Conservation (phyloP, 345 rosid genomes). For the Atalantia buxifolia region DNA sequence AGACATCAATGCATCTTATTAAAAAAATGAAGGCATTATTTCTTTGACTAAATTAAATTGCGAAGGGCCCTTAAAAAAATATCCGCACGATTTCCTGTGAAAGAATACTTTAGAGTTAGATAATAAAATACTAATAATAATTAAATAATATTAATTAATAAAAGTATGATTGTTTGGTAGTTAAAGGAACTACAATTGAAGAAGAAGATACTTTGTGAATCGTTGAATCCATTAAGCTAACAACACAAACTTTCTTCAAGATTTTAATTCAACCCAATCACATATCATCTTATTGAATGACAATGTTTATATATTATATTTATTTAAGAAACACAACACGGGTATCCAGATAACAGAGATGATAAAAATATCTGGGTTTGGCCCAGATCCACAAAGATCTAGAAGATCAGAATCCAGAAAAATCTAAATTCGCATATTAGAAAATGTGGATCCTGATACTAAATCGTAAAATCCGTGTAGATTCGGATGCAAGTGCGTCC, state of each 20-base stretch:
- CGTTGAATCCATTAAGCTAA: conserved; percentile 16
- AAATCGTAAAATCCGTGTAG: no score
- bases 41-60: not conserved
- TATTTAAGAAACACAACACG: not conserved
- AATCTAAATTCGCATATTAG: no score
- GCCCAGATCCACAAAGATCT: no score
- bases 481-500: no score
- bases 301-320: not conserved
- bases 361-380: no score
- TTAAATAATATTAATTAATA: not conserved
- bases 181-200: conserved; percentile 16
- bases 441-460: no score
- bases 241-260: conserved; percentile 12
- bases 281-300: not conserved
- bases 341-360: not conserved
- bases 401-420: no score
- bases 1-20: not conserved
- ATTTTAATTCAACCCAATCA: no score
- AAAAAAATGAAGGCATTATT: not conserved
- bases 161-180: conserved; percentile 10
- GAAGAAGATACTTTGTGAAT: conserved; percentile 3
- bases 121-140: not conserved
- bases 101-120: not conserved
- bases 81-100: not conserved
- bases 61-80: not conserved